Base-by-base conservation (phyloP, 2,329 filamentous ascomycete genomes). In the Penicillium concentricum region DNA sequence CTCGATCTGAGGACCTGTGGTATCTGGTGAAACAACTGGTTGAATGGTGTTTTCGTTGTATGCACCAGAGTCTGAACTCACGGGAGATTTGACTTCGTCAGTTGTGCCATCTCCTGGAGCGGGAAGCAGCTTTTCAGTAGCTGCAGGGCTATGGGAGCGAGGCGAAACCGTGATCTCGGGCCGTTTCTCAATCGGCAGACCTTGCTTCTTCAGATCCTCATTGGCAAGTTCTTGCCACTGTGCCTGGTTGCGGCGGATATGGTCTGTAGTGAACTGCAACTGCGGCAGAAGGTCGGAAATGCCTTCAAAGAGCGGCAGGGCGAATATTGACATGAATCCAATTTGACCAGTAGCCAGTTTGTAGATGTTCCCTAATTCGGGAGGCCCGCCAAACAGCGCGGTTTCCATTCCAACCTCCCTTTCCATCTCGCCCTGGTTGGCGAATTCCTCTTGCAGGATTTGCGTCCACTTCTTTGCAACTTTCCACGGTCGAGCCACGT, bases 311-410 rank as follows among this genome's bases (percentile, higher is more conserved):
- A 99, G 82, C 1, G 94, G 94, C 47, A 92, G 86, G 16, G 93
- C 94, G 72, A 97, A 97, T 67, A 97, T 84, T 63, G 91, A 94
- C 90, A 97, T 97, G 76, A 99, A 99, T 24, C 91, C 89, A 53
- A 97, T 89, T 75, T 99, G 94, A 8, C 92, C 89, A 64, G 90
- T 91, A 61, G 87, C 90, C 51, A 97, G 82, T 54, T 93, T 92
- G 60, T 91, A 80, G 32, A 89, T 81, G 66, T 97, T 92, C 66
- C 92, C 90, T 56, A 91, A 87, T 39, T 94, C 91, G 4, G 88
- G 87, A 1, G 92, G 85, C 2, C 85, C 85, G 54, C 85, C 87
- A 67, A 96, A 91, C 3, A 99, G 82, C 30, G 92, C 92, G 0
- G 93, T 93, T 45, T 88, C 86, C 69, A 99, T 95, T 18, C 90